Evolutionary conservation across 2,329 filamentous ascomycete genomes (phyloP), one percentile per base, ranked within the genome.

Genomic region (Berkeleyomyces basicola): DNA sequence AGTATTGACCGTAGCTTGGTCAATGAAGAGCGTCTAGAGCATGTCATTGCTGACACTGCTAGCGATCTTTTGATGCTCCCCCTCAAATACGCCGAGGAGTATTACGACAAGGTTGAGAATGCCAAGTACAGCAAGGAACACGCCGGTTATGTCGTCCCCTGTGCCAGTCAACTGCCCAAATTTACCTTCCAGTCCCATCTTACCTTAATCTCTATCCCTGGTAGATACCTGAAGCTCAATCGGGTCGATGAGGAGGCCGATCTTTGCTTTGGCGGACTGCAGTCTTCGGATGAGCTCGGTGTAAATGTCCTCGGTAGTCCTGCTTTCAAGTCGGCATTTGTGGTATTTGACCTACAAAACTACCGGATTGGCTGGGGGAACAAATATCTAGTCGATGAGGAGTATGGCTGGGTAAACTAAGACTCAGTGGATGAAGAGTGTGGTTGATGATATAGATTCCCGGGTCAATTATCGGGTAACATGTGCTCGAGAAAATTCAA

Each of bases 181-280:
- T 71, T 81, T 59, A 70, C 74, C 64, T 73, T 87, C 23, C 77
- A 86, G 33, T 83, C 82, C 36, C 77, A 77, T 46, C 80, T 80
- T 71, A 80, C 78, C 76, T 82, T 83, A 14, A 78, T 72, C 47
- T n/a, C n/a, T n/a, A 74, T 84, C 43, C 77, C 76, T 62, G 81
- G 81, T 3, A 69, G 70, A 16, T 75, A 79, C 60, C 76, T 83
- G 66, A 78, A 76, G 66, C 85, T 82, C 66, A 75, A 78, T 1
- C 68, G 72, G 14, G 42, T 57, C n/a, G 42, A 73, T 36, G 73
- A 82, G 7, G 73, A 76, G 55, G 74, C 74, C 57, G 76, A 76
- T 44, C 81, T 75, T 61, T 88, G 85, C 75, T 87, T 85, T 67
- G 85, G 84, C 64, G 85, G 84, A 67, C 72, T 88, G 23, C 85